phyloP scores from a whole-genome alignment of 768 basidiomycete species.

The Crassisporium funariophilum region DNA sequence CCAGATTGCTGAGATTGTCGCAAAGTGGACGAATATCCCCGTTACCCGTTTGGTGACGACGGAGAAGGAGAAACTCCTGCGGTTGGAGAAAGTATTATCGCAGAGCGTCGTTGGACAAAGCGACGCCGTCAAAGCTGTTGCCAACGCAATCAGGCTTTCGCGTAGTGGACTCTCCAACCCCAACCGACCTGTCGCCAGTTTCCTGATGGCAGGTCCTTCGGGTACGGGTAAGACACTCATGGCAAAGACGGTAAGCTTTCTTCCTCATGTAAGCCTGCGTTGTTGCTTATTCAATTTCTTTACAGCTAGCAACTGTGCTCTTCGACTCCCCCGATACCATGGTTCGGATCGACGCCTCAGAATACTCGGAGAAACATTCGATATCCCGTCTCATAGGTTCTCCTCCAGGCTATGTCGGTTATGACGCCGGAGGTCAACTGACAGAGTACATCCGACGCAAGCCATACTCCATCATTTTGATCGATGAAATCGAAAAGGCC shows the following conservation, averaged over 20 bases:
- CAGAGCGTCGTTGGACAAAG: conserved; percentile 85
- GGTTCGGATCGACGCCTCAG: conserved; percentile 91
- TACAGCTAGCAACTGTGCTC: conserved; percentile 80
- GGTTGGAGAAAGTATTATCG: conserved; percentile 83
- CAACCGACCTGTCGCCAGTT: conserved; percentile 86
- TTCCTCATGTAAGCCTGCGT: not conserved
- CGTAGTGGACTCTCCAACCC: conserved; percentile 93
- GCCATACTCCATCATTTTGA: conserved; percentile 84
- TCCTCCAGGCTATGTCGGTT: conserved; percentile 89
- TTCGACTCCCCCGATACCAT: conserved; percentile 92
- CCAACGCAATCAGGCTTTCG: conserved; percentile 91
- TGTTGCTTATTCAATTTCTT: conserved; percentile 9
- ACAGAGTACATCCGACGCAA: conserved; percentile 93
- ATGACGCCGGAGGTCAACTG: conserved; percentile 87
- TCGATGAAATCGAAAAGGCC: conserved; percentile 93
- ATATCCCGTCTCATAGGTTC: conserved; percentile 55
- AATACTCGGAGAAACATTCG: conserved; percentile 81
- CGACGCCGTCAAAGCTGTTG: conserved; percentile 89
- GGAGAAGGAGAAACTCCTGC: conserved; percentile 85
- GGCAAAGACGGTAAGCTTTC: conserved; percentile 75
- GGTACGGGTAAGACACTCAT: conserved; percentile 91
- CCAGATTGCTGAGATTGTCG: conserved; percentile 93
- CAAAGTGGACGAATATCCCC: conserved; percentile 91
- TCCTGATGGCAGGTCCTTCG: conserved; percentile 90
- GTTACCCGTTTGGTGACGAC: conserved; percentile 85